A percentile compares a stretch with the other conserved stretches of the same genome.
phyloP scores from a whole-genome alignment of 768 basidiomycete genomes.

The Ramaria rubella region DNA sequence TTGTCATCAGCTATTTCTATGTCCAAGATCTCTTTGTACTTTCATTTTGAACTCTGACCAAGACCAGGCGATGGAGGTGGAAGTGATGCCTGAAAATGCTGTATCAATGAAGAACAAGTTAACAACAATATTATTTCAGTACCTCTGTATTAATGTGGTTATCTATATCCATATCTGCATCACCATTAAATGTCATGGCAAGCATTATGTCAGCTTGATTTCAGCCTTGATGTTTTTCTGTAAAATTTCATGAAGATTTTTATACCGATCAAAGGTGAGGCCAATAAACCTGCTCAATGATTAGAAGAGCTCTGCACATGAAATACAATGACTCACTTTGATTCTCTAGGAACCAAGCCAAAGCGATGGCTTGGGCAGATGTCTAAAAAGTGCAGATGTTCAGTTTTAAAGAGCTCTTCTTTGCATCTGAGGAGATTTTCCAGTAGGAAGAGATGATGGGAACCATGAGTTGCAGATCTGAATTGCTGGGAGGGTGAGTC shows the following conservation, averaged over 20 bases:
- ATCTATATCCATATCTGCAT: neutral
- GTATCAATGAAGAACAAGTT: too few relatives aligned
- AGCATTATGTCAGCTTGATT: neutral
- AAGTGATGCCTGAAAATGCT: too few relatives aligned
- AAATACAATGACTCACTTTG: neutral
- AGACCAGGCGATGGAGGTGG: too few relatives aligned
- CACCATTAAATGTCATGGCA: too few relatives aligned
- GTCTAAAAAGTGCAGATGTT: too few relatives aligned
- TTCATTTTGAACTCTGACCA: too few relatives aligned
- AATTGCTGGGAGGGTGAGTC: neutral
- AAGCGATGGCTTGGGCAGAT: neutral
- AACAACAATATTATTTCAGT: too few relatives aligned
- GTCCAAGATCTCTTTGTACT: too few relatives aligned
- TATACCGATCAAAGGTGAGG: neutral
- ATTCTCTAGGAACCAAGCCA: neutral
- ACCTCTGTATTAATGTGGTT: too few relatives aligned
- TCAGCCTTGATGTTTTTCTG: neutral
- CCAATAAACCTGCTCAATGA: neutral
- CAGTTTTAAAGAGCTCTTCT: neutral
- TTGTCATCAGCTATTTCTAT: too few relatives aligned
- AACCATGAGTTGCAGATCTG: neutral
- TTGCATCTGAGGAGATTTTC: neutral
- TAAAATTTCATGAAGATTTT: neutral
- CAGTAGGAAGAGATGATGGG: conserved; percentile 4
- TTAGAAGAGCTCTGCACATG: neutral